Conservation (phyloP, 495 filamentous ascomycete genomes). For the Sporormia fimetaria region DNA sequence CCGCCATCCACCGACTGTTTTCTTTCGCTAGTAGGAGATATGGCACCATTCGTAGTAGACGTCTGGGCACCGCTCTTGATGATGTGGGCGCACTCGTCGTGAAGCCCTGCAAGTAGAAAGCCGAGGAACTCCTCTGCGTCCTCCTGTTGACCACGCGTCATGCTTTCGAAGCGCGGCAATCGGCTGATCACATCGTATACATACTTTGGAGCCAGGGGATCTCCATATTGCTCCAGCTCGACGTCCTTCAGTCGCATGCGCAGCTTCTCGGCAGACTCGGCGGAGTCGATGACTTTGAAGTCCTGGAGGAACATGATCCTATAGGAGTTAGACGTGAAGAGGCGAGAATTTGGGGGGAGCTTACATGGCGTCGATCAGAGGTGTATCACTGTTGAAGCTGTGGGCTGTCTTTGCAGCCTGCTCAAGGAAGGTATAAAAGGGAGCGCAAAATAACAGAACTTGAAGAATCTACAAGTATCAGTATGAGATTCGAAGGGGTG, state of each 20-base stretch:
- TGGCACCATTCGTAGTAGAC: constrained; percentile 34
- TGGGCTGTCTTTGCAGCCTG: constrained; percentile 71
- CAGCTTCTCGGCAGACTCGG: constrained; percentile 60
- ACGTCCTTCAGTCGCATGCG: constrained; percentile 60
- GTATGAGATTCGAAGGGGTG: constrained; percentile 2
- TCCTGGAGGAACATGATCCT: constrained; percentile 96
- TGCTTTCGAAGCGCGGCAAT: constrained; percentile 76
- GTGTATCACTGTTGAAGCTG: constrained; percentile 90
- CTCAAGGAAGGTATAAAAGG: constrained; percentile 90
- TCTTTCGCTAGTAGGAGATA: constrained; percentile 28
- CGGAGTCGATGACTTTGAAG: constrained; percentile 74
- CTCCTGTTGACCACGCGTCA: constrained; percentile 95
- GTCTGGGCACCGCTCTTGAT: constrained; percentile 38
- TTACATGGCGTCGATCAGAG: constrained; percentile 86
- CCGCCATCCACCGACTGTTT: constrained; percentile 39
- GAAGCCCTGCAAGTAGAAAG: constrained; percentile 81
- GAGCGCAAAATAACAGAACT: constrained; percentile 81
- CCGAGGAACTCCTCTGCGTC: constrained; percentile 97
- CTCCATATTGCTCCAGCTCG: constrained; percentile 83
- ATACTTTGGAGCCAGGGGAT: constrained; percentile 85
- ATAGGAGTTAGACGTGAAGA: neutral
- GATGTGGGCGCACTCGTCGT: constrained; percentile 78
- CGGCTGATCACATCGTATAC: constrained; percentile 86
- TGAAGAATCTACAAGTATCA: constrained; percentile 60
- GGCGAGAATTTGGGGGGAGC: constrained; percentile 28